Evolutionary conservation across 805 yeast species (phyloP), one percentile per base, ranked within the genome.

Genomic region (Candida xiaguanensis): DNA sequence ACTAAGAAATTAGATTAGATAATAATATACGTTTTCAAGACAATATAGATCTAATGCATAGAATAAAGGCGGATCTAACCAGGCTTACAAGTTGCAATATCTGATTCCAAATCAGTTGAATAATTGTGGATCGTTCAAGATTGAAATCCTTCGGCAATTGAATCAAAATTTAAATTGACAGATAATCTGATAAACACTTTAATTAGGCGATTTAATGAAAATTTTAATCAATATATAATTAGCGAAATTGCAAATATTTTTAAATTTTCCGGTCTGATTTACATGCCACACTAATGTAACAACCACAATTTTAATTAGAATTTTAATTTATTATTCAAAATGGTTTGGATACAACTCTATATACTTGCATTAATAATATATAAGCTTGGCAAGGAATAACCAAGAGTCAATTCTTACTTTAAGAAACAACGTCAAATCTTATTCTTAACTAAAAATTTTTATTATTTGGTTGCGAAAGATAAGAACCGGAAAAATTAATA

Each of bases 1-100:
- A 55, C 26, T 34, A 3, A n/a, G 23, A 17, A 34, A 12, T 24
- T 34, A 17, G 15, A 12, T n/a, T 11, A 29, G 15, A 8, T 22
- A 22, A 22, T 22, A 22, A n/a, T n/a, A n/a, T n/a, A n/a, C n/a
- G n/a, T n/a, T n/a, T n/a, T n/a, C n/a, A n/a, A n/a, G n/a, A n/a
- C n/a, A n/a, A n/a, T n/a, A n/a, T 20, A 20, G 24, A 20, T 20
- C 9, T 20, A 7, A 20, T 20, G 24, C 24, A 20, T 20, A 20
- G 24, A 20, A 20, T 20, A 9, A 20, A 7, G 9, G 8, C 9
- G 24, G 9, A 20, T 20, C 9, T 20, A 9, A 20, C 6, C 24
- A 20, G 24, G 24, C 24, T 20, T 20, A 20, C n/a, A n/a, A n/a
- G n/a, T n/a, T n/a, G n/a, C n/a, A n/a, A n/a, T n/a, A n/a, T n/a